phyloP scores from a whole-genome alignment of 2,329 filamentous ascomycete species.

The Lanzia echinophila region DNA sequence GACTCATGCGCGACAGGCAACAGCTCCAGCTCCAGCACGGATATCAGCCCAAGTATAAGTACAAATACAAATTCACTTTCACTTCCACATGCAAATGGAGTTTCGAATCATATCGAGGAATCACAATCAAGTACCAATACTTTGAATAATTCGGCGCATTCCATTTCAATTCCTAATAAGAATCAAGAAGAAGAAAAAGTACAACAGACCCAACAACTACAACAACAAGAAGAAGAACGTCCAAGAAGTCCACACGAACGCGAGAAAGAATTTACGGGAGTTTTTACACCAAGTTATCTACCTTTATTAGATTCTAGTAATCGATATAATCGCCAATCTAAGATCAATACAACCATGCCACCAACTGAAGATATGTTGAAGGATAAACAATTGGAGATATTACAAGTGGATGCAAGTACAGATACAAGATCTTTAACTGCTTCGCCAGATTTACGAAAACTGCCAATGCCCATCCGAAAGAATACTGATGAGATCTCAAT shows the following conservation, averaged over 20 bases:
- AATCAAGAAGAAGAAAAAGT: neutral
- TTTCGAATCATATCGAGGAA: neutral
- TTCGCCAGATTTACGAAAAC: conserved; percentile 20
- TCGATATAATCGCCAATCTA: conserved; percentile 16
- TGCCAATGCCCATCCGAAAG: conserved; percentile 22
- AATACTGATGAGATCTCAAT: conserved; percentile 36
- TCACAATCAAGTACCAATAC: conserved; percentile 1
- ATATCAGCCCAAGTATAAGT: neutral
- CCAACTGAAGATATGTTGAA: conserved; percentile 11
- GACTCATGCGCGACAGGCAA: conserved; percentile 23
- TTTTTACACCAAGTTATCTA: conserved; percentile 58
- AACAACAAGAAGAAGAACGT: conserved; percentile 25
- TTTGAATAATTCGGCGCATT: neutral
- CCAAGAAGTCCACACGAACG: conserved; percentile 45
- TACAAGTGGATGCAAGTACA: conserved; percentile 20
- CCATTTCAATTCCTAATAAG: neutral
- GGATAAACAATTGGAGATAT: conserved; percentile 16
- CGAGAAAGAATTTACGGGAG: conserved; percentile 53
- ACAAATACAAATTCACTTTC: conserved; percentile 16
- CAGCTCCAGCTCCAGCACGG: conserved; percentile 10
- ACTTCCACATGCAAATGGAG: conserved; percentile 4
- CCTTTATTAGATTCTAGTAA: conserved; percentile 47
- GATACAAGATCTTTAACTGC: conserved; percentile 18
- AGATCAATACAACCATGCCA: neutral
- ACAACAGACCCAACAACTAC: conserved; percentile 13